phyloP scores from a whole-genome alignment of 73 alveolate species.

The Paramecium primaurelia region DNA sequence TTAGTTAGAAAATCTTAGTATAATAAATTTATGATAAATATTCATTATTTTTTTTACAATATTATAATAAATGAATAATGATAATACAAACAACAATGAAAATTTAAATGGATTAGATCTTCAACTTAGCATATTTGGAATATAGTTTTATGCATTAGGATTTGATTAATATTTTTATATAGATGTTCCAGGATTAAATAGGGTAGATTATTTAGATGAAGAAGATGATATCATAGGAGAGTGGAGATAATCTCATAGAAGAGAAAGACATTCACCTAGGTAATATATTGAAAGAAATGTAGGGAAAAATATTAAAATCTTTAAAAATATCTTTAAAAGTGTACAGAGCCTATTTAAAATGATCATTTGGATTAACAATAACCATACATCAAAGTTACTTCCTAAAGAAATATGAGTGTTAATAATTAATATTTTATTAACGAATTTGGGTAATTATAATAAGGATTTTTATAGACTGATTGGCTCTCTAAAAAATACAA shows the following conservation, averaged over 20 bases:
- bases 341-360: neutral
- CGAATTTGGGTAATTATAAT: slow-evolving; percentile 2
- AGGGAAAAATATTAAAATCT: neutral
- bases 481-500: neutral
- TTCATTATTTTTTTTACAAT: neutral
- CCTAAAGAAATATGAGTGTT: neutral
- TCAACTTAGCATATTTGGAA: neutral
- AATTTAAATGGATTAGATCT: neutral
- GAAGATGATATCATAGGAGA: neutral
- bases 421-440: neutral
- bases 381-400: neutral
- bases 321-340: neutral
- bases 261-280: neutral
- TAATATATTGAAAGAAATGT: neutral
- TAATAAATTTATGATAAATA: neutral
- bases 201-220: neutral
- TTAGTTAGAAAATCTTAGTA: neutral
- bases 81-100: neutral
- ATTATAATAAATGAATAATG: neutral
- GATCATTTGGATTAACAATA: neutral
- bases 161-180: neutral
- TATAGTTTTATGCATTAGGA: neutral
- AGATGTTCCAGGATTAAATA: neutral
- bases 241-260: neutral
- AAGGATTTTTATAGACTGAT: neutral